Evolutionary conservation across 495 filamentous ascomycete species (phyloP).

Genomic region (Hapsidospora chrysogenum): DNA sequence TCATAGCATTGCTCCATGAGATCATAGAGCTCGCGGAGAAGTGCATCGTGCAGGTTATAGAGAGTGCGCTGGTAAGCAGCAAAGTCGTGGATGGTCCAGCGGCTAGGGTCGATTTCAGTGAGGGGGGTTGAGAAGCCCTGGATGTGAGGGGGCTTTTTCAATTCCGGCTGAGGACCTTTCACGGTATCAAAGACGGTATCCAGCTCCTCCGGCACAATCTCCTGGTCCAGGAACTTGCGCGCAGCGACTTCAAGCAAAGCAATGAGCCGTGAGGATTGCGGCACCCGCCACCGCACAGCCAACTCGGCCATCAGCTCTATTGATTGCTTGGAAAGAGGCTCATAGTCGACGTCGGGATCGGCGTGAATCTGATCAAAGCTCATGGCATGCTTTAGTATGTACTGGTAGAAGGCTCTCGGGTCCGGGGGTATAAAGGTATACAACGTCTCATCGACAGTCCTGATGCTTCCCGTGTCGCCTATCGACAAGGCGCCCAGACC

Average conservation of each 20-base stretch:
- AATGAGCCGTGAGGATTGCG: slow-evolving; percentile 61
- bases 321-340: slow-evolving; percentile 65
- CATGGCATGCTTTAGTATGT: slow-evolving; percentile 58
- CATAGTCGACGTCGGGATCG: slow-evolving; percentile 30
- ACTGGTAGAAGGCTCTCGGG: slow-evolving; percentile 62
- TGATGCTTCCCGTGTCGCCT: slow-evolving; percentile 34
- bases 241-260: slow-evolving; percentile 73
- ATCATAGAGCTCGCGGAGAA: slow-evolving; percentile 79
- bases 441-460: slow-evolving; percentile 30
- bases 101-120: slow-evolving; percentile 23
- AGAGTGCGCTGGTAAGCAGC: slow-evolving; percentile 60
- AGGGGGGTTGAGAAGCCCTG: slow-evolving; percentile 23
- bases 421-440: slow-evolving; percentile 87
- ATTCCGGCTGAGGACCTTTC: slow-evolving; percentile 49
- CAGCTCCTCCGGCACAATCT: slow-evolving; percentile 63
- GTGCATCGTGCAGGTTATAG: slow-evolving; percentile 56
- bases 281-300: slow-evolving; percentile 78
- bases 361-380: slow-evolving; percentile 38
- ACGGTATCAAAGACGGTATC: slow-evolving; percentile 68
- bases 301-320: slow-evolving; percentile 73
- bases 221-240: slow-evolving; percentile 72
- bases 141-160: slow-evolving; percentile 29
- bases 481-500: slow-evolving; percentile 60
- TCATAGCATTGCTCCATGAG: slow-evolving; percentile 79
- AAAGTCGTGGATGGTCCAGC: slow-evolving; percentile 73